Evolutionary conservation across 768 basidiomycete genomes (phyloP).

Genomic region (Psilocybe cyanescens): DNA sequence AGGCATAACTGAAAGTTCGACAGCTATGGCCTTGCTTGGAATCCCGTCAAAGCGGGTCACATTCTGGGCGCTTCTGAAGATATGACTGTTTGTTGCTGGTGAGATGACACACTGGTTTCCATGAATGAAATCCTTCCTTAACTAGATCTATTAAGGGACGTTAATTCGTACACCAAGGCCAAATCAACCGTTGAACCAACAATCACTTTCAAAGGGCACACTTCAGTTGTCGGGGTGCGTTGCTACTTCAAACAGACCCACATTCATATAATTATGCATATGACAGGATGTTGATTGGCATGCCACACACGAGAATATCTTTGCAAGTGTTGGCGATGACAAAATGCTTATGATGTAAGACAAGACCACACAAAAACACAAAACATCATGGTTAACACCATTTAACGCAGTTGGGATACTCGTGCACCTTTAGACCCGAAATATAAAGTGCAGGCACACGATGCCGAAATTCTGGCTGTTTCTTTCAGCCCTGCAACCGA

Average conservation of each 20-base stretch:
- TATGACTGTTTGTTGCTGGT: constrained; percentile 96
- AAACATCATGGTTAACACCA: constrained; percentile 1
- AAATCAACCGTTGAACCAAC: constrained; percentile 85
- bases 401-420: constrained; percentile 83
- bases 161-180: constrained; percentile 84
- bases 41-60: constrained; percentile 78
- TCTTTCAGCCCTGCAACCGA: constrained; percentile 86
- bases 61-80: constrained; percentile 94
- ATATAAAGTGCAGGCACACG: constrained; percentile 81
- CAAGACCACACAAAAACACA: constrained; percentile 8
- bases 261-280: constrained; percentile 1
- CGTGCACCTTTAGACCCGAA: constrained; percentile 71
- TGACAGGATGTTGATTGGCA: constrained; percentile 96
- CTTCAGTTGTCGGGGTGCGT: constrained; percentile 88
- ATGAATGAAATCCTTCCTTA: background rate
- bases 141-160: constrained; percentile 64
- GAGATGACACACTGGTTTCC: constrained; percentile 22
- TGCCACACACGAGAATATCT: constrained; percentile 75
- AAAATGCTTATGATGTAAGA: constrained; percentile 90
- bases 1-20: background rate
- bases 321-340: constrained; percentile 97
- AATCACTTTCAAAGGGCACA: constrained; percentile 84
- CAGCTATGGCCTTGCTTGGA: constrained; percentile 96
- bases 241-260: background rate
- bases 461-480: constrained; percentile 88